Evolutionary conservation across 495 filamentous ascomycete species (phyloP), one percentile per base, ranked within the genome.

Genomic region (Penicillium flavigenum): DNA sequence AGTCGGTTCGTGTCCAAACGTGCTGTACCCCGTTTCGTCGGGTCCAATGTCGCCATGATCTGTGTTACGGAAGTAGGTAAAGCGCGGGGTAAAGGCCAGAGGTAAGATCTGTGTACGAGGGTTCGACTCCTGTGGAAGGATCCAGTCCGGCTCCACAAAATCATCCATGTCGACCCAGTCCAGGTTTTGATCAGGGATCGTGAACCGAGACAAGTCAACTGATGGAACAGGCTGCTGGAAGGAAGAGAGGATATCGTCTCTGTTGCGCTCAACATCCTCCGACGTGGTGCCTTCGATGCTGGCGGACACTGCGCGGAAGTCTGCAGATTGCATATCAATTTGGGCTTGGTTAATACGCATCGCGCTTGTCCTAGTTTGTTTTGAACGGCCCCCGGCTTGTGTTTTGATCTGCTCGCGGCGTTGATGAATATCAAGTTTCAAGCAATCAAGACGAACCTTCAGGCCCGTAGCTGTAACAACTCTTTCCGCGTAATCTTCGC

Each of bases 81-180:
- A 93, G 0, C 92, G 85, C 31, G 94, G 95, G 11, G 94, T 89
- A 63, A 86, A 98, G 2, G 88, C 95, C 9, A 98, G 78, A 1
- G 94, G 94, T 54, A 98, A 77, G 47, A 98, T 97, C 64, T 90
- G 90, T 1, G 93, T 96, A 54, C 94, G 87, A 20, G 95, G 94
- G 58, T 96, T 92, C 26, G 89, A 87, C 63, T 94, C 89, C 26
- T 89, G 89, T 1, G 94, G 93, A 17, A 97, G 75, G 56, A 96
- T 89, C 92, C 93, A 97, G 67, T 96, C 94, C 10, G 98, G 79
- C 70, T 98, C 94, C 26, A 98, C 91, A 74, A 98, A 98, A 68
- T 98, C 94, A 72, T 98, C 94, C 92, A 98, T 97, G 68, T 98
- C 94, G 64, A 98, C 88, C 94, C 94, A 98, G 51, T 85, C 87